A percentile compares a stretch with the other conserved stretches of the same genome.
These are phyloP conservation scores for Passiflora organensis DNA, from an alignment of 345 rosid species.

Conservation along the genomic window DNA sequence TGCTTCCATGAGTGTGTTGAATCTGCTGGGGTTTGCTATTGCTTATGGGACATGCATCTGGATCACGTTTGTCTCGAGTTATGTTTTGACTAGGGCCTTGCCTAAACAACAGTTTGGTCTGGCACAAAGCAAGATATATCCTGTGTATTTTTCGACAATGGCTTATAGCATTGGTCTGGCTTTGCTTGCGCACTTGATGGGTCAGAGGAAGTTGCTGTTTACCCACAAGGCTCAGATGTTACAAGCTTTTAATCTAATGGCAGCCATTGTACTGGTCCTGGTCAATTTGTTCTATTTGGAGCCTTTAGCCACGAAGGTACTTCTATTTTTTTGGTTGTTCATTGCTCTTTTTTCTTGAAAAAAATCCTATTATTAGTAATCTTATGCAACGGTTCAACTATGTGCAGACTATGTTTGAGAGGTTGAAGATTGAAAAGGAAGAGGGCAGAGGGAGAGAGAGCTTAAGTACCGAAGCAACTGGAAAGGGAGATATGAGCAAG, in stretches of 20 bases:
- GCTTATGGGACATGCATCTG: constrained; percentile 70
- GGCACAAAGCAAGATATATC: constrained; percentile 80
- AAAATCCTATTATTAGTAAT: not conserved
- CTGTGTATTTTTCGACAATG: constrained; percentile 55
- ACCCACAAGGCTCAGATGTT: constrained; percentile 37
- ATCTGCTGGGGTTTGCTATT: constrained; percentile 41
- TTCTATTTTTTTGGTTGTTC: not conserved
- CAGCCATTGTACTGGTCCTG: constrained; percentile 39
- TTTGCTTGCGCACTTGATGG: constrained; percentile 48
- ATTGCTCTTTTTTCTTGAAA: not conserved
- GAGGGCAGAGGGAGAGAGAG: constrained; percentile 64
- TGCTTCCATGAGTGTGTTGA: constrained; percentile 25
- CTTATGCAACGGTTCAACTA: not conserved
- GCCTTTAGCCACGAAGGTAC: constrained; percentile 75
- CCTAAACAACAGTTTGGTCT: constrained; percentile 68
- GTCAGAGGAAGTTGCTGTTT: constrained; percentile 21
- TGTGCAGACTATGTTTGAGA: constrained; percentile 62
- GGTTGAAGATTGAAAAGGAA: constrained; percentile 67
- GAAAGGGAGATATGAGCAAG: constrained; percentile 1
- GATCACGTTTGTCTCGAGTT: constrained; percentile 72
- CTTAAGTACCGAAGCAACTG: not conserved
- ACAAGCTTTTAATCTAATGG: constrained; percentile 50
- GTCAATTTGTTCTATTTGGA: constrained; percentile 51
- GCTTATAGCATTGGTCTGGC: constrained; percentile 36
- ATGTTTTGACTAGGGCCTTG: constrained; percentile 41